Conservation (phyloP, 495 filamentous ascomycete genomes). For the Xylaria acuta region DNA sequence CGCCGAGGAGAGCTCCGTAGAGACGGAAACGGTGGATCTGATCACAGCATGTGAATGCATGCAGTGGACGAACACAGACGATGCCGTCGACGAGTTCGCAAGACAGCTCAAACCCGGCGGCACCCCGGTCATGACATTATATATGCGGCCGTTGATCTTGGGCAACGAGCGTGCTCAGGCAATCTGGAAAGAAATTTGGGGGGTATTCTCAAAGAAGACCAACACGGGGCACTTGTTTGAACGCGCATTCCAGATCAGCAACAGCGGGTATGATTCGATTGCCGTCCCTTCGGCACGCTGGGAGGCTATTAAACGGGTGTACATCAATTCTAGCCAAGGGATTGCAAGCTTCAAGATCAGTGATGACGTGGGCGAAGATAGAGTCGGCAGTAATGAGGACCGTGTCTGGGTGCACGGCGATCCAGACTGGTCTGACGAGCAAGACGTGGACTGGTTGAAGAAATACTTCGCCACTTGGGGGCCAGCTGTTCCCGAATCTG, state of each 20-base stretch:
- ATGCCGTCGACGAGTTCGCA: slow-evolving; percentile 31
- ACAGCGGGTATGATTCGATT: not conserved
- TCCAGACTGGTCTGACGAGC: not conserved
- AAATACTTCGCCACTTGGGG: slow-evolving; percentile 2
- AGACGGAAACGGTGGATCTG: slow-evolving; percentile 32
- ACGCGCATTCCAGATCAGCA: not conserved
- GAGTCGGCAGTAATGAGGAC: not conserved
- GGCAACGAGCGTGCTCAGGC: not conserved
- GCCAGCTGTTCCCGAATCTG: not conserved
- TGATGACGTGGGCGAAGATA: not conserved
- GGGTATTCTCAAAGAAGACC: not conserved
- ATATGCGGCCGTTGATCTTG: slow-evolving; percentile 26
- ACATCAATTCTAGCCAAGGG: not conserved
- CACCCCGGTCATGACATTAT: slow-evolving; percentile 30
- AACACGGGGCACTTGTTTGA: not conserved
- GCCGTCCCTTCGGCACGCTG: not conserved
- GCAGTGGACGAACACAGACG: slow-evolving; percentile 28
- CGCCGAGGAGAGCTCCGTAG: slow-evolving; percentile 36
- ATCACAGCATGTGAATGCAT: slow-evolving; percentile 39
- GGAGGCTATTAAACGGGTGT: not conserved
- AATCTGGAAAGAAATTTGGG: not conserved
- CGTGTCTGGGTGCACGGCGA: slow-evolving; percentile 1
- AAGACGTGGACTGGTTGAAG: slow-evolving; percentile 7
- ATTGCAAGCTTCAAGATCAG: not conserved
- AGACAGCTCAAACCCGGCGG: slow-evolving; percentile 32